A percentile compares a stretch with the other conserved stretches of the same genome.
Conservation (phyloP, 257 asterid species). For the Thymus quinquecostatus region DNA sequence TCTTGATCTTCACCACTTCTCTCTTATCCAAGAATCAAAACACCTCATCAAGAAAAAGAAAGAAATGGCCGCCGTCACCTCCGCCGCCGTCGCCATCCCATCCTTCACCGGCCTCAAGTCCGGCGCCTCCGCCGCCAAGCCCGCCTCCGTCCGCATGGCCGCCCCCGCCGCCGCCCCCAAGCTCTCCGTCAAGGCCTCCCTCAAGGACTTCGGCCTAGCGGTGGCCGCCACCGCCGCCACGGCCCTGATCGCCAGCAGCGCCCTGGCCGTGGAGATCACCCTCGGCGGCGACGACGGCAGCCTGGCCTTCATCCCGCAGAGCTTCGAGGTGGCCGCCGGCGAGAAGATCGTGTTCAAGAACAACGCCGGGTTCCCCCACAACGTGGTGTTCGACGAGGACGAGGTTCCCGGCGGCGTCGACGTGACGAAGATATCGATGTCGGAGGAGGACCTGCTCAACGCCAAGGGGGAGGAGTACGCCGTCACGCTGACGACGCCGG, state of each 20-base stretch:
- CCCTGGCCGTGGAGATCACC: slow-evolving; percentile 59
- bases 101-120: slow-evolving; percentile 74
- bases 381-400: slow-evolving; percentile 84
- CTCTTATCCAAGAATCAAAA: background rate
- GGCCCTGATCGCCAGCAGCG: slow-evolving; percentile 67
- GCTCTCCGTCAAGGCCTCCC: slow-evolving; percentile 56
- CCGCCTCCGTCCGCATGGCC: slow-evolving; percentile 35
- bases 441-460: slow-evolving; percentile 62
- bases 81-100: slow-evolving; percentile 73
- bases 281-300: slow-evolving; percentile 68
- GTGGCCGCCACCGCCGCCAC: slow-evolving; percentile 74
- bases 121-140: slow-evolving; percentile 36
- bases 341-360: slow-evolving; percentile 80
- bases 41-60: background rate
- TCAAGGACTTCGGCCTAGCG: slow-evolving; percentile 64
- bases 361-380: slow-evolving; percentile 92
- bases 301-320: slow-evolving; percentile 59
- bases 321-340: slow-evolving; percentile 61
- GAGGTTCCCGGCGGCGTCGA: slow-evolving; percentile 81
- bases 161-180: slow-evolving; percentile 46
- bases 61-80: slow-evolving; percentile 66
- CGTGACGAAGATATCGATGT: slow-evolving; percentile 69
- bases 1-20: slow-evolving; percentile 35
- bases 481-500: slow-evolving; percentile 76
- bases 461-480: slow-evolving; percentile 65